Evolutionary conservation across 805 yeast genomes (phyloP).

Genomic region (Saccharomycopsis capsularis): DNA sequence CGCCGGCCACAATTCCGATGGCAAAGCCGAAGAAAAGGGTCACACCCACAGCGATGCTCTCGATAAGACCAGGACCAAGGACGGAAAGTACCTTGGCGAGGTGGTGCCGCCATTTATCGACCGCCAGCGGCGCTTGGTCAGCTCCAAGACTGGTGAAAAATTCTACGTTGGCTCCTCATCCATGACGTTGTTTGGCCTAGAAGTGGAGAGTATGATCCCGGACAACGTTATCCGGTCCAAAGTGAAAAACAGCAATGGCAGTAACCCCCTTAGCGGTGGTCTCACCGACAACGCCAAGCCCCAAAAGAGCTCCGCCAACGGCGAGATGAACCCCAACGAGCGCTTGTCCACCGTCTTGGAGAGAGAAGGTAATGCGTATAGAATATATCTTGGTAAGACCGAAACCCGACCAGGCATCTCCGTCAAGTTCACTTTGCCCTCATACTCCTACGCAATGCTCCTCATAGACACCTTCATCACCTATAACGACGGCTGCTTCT

Average conservation of each 20-base stretch:
- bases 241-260: constrained; percentile 6
- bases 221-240: constrained; percentile 21
- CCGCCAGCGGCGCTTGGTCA: constrained; percentile 62
- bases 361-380: constrained; percentile 71
- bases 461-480: constrained; percentile 70
- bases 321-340: constrained; percentile 30
- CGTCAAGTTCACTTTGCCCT: constrained; percentile 67
- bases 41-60: constrained; percentile 5
- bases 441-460: constrained; percentile 68
- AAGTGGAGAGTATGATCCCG: constrained; percentile 60
- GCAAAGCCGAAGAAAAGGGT: constrained; percentile 14
- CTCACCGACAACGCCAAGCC: no score
- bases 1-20: not conserved
- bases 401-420: constrained; percentile 61
- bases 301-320: constrained; percentile 1
- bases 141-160: constrained; percentile 68
- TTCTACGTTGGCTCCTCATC: constrained; percentile 77
- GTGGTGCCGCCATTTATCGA: constrained; percentile 67
- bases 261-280: not conserved
- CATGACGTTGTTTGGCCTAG: constrained; percentile 74
- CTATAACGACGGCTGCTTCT: constrained; percentile 79
- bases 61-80: not conserved
- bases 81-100: constrained; percentile 31
- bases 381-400: constrained; percentile 60
- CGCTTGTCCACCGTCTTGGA: constrained; percentile 45